These are phyloP conservation scores for Torulaspora gathmanii DNA, from an alignment of 805 yeast genomes.

Conservation along the genomic window DNA sequence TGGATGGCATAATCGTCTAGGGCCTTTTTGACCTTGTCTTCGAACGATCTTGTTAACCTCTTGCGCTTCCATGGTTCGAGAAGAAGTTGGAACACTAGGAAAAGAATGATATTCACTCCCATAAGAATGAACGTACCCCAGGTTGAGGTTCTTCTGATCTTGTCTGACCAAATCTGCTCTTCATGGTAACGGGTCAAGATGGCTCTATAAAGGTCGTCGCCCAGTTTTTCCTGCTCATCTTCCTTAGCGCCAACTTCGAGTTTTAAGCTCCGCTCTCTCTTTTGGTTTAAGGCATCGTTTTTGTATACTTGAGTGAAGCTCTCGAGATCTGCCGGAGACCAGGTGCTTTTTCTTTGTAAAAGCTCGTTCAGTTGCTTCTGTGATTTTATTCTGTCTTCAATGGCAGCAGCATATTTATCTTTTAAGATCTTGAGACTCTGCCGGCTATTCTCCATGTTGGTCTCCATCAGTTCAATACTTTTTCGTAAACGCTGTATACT, in stretches of 20 bases:
- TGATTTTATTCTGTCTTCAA: constrained; percentile 57
- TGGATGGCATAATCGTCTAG: constrained; percentile 37
- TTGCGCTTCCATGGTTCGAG: constrained; percentile 94
- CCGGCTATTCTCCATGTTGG: constrained; percentile 46
- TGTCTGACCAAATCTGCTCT: constrained; percentile 97
- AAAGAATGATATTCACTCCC: constrained; percentile 78
- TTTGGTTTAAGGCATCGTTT: constrained; percentile 72
- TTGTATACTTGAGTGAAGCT: constrained; percentile 76
- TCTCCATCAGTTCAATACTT: constrained; percentile 54
- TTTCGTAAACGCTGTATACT: constrained; percentile 67
- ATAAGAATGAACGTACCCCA: constrained; percentile 93
- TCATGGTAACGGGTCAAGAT: constrained; percentile 89
- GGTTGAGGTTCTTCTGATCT: constrained; percentile 86
- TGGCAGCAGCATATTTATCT: constrained; percentile 51
- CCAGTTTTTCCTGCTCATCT: constrained; percentile 58
- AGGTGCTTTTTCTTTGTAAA: constrained; percentile 73
- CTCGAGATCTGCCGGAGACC: constrained; percentile 79
- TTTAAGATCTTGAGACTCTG: constrained; percentile 47
- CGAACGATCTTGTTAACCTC: constrained; percentile 76
- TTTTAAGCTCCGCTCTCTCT: constrained; percentile 50
- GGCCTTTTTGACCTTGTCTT: constrained; percentile 62
- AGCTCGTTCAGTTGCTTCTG: constrained; percentile 86
- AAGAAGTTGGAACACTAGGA: constrained; percentile 74
- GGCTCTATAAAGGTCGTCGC: constrained; percentile 62
- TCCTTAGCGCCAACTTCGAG: constrained; percentile 51